phyloP scores from a whole-genome alignment of 371 early-diverging fungal genomes.

The Syncephalis fuscata region DNA sequence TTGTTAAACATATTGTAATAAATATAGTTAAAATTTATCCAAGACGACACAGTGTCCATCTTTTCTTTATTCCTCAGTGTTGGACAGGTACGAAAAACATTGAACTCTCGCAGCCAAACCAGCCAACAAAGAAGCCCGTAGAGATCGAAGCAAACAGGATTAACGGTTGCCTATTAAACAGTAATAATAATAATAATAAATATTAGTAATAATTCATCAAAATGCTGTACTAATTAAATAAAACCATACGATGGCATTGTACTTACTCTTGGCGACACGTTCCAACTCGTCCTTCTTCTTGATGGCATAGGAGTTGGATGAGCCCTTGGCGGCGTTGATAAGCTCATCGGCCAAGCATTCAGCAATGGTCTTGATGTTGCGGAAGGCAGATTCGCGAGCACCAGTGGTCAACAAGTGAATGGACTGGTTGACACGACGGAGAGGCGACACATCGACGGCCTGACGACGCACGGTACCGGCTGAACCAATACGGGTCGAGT shows the following conservation, averaged over 20 bases:
- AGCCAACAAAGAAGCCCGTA: too few relatives aligned
- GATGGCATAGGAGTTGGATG: constrained; percentile 98
- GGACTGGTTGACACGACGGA: constrained; percentile 98
- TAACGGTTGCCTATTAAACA: constrained; percentile 7
- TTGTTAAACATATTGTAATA: too few relatives aligned
- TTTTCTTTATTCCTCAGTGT: too few relatives aligned
- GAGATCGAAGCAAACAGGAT: neutral
- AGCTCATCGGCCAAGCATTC: constrained; percentile 99
- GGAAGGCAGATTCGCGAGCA: constrained; percentile 53
- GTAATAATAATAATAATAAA: neutral
- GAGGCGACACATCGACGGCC: constrained; percentile 99
- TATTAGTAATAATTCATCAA: too few relatives aligned
- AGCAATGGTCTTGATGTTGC: constrained; percentile 97
- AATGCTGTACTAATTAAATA: too few relatives aligned
- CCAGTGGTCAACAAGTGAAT: constrained; percentile 95
- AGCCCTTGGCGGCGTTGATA: constrained; percentile 98
- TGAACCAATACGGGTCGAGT: constrained; percentile 99
- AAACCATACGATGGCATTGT: neutral
- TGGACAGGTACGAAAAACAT: too few relatives aligned
- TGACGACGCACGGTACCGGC: constrained; percentile 99
- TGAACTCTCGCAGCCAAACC: too few relatives aligned
- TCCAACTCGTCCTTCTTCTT: constrained; percentile 99
- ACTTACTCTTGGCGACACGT: constrained; percentile 32
- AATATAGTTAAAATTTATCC: too few relatives aligned
- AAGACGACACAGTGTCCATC: too few relatives aligned